A percentile compares a stretch with the other conserved stretches of the same genome.
Conservation (phyloP, 176 grass and related monocot genomes). For the Oryza meridionalis region DNA sequence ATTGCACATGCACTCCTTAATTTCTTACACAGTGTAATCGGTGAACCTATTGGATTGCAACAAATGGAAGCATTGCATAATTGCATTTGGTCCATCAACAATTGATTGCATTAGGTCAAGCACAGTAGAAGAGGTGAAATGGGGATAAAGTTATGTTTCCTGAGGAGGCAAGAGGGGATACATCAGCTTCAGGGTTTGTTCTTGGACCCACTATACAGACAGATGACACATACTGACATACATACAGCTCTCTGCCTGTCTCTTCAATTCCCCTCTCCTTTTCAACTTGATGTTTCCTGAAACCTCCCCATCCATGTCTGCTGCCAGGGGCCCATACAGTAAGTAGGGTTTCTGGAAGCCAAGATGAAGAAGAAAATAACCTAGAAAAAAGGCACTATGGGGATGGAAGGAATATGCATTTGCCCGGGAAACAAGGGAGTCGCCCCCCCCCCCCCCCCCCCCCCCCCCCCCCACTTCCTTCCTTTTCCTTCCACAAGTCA, state of each 20-base stretch:
- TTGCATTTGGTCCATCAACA: constrained; percentile 24
- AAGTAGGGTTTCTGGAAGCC: constrained; percentile 56
- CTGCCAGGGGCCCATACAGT: constrained; percentile 47
- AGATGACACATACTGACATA: constrained; percentile 51
- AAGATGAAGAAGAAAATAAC: constrained; percentile 1
- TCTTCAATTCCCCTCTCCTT: constrained; percentile 26
- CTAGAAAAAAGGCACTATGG: constrained; percentile 18
- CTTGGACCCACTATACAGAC: constrained; percentile 43
- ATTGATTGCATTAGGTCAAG: constrained; percentile 19
- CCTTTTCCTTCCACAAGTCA: constrained; percentile 45
- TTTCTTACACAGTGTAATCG: constrained; percentile 24
- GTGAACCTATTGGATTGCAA: constrained; percentile 14
- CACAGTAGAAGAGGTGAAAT: constrained; percentile 34
- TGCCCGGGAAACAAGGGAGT: constrained; percentile 57
- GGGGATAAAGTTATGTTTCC: constrained; percentile 46
- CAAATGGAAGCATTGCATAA: constrained; percentile 37
- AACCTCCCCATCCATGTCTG: constrained; percentile 50
- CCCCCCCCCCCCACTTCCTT: constrained; percentile 32
- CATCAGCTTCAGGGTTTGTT: constrained; percentile 52
- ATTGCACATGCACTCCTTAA: constrained; percentile 19
- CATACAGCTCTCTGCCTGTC: constrained; percentile 39
- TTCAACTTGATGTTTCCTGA: constrained; percentile 59
- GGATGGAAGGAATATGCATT: constrained; percentile 55
- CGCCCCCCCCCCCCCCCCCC: constrained; percentile 44
- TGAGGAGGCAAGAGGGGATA: constrained; percentile 50